Evolutionary conservation across 176 grass and related monocot genomes (phyloP).

Genomic region (Saccharum spontaneum): DNA sequence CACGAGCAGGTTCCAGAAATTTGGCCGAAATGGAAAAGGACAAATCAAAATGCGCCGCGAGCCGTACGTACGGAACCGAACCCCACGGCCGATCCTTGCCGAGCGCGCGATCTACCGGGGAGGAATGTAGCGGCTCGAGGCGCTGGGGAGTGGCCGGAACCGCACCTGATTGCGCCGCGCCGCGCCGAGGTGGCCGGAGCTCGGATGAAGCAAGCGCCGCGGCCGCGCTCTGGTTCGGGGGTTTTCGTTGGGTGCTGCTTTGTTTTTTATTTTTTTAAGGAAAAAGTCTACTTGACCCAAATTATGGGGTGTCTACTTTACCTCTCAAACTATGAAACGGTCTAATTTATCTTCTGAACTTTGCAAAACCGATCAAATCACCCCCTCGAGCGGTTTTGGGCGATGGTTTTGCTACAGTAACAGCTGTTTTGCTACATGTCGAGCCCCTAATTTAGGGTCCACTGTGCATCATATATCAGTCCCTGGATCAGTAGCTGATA

Average conservation of each 20-base stretch:
- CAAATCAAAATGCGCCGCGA: neutral
- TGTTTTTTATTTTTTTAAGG: no score
- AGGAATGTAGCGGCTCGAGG: neutral
- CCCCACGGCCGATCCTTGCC: neutral
- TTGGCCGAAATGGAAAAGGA: neutral
- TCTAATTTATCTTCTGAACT: no score
- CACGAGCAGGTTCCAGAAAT: neutral
- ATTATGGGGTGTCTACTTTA: no score
- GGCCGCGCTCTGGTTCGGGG: neutral
- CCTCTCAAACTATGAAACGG: no score
- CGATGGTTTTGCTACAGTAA: no score
- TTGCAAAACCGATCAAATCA: no score
- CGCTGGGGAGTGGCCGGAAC: neutral
- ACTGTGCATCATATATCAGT: no score
- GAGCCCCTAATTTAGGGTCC: no score
- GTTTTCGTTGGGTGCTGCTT: neutral
- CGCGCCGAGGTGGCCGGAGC: neutral
- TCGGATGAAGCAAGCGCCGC: neutral
- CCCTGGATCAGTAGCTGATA: no score
- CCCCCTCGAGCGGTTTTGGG: no score
- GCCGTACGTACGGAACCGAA: neutral
- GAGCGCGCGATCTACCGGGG: neutral
- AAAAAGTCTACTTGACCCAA: no score
- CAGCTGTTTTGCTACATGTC: no score
- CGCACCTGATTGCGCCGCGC: constrained; percentile 17